Base-by-base conservation (phyloP, 140 eudicot species). In the Anethum foeniculum region DNA sequence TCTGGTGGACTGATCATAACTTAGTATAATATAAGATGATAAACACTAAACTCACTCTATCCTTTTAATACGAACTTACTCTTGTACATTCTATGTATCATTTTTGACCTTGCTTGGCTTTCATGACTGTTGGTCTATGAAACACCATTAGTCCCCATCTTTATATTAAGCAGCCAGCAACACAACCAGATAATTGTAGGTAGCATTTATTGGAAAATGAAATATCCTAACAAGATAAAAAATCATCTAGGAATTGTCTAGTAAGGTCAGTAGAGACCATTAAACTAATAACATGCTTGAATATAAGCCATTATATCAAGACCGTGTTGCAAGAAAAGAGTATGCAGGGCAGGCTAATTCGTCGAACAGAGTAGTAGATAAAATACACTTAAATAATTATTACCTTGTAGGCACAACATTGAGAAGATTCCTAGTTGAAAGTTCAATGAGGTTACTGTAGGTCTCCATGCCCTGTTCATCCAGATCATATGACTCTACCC, bases 401-500 rank as follows among this genome's bases (percentile, higher is more conserved):
- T 85, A 89, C 93, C 88, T 79, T 11, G 47, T 79, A 43, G 80
- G 41, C 21, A 77, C 41, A 58, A 85, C 79, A 80, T 80, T 75
- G 67, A 85, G 82, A 77, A 87, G 93, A 81, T 87, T 84, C 80
- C 87, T 74, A 34, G 36, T 54, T 10, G 86, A 80, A 58, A 87
- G 89, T 79, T 80, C 86, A 76, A 56, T 5, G 48, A 90, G 83
- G 49, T 46, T 80, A 25, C 6, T 65, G 0, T 87, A 38, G 76
- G 90, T 76, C 48, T 78, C 77, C 44, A 6, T 27, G 32, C 87
- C 93, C 46, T 76, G 83, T 28, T 85, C 86, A 46, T 84, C 91
- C n/a, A 82, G 82, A 52, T 78, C 76, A 44, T 90, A 90, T 38
- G 84, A 64, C 76, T 87, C 91, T 76, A 80, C 87, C 91, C 91